Conservation (phyloP, 2,329 filamentous ascomycete genomes). For the Aspergillus phoenicis region DNA sequence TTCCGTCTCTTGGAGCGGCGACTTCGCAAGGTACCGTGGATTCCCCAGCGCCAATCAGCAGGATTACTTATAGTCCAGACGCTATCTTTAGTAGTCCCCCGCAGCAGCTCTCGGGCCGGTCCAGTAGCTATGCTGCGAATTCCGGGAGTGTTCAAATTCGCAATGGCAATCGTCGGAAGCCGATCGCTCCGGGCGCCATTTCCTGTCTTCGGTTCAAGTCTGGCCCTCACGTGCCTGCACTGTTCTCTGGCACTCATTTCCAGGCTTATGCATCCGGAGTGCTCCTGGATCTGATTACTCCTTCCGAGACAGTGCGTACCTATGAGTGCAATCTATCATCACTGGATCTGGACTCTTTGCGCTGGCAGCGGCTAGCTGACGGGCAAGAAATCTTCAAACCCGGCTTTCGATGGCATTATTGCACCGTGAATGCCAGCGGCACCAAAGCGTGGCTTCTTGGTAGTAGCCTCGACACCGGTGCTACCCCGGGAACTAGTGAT, state of each 20-base stretch:
- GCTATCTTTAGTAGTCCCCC: constrained; percentile 39
- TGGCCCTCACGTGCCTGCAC: constrained; percentile 80
- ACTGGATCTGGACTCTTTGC: constrained; percentile 79
- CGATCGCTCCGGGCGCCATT: constrained; percentile 78
- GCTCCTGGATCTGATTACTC: constrained; percentile 90
- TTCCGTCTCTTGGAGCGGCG: constrained; percentile 76
- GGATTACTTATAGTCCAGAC: constrained; percentile 43
- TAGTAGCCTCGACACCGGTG: constrained; percentile 73
- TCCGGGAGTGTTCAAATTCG: constrained; percentile 63
- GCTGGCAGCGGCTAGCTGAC: constrained; percentile 94
- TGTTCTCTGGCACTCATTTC: constrained; percentile 90
- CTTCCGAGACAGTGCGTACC: constrained; percentile 80
- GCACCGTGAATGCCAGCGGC: constrained; percentile 90
- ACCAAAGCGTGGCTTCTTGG: constrained; percentile 98
- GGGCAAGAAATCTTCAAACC: constrained; percentile 89
- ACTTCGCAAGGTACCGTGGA: constrained; percentile 61
- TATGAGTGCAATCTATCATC: constrained; percentile 90
- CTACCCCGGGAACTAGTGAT: constrained; percentile 69
- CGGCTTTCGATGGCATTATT: constrained; percentile 98
- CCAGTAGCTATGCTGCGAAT: constrained; percentile 70
- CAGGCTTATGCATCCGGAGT: constrained; percentile 93
- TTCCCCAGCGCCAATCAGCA: constrained; percentile 35
- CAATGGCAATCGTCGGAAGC: constrained; percentile 53
- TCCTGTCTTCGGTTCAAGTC: constrained; percentile 88
- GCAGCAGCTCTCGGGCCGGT: constrained; percentile 41